A percentile compares a stretch with the other conserved stretches of the same genome.
Conservation (phyloP, 768 basidiomycete species). For the Boletus pseudopeckii region DNA sequence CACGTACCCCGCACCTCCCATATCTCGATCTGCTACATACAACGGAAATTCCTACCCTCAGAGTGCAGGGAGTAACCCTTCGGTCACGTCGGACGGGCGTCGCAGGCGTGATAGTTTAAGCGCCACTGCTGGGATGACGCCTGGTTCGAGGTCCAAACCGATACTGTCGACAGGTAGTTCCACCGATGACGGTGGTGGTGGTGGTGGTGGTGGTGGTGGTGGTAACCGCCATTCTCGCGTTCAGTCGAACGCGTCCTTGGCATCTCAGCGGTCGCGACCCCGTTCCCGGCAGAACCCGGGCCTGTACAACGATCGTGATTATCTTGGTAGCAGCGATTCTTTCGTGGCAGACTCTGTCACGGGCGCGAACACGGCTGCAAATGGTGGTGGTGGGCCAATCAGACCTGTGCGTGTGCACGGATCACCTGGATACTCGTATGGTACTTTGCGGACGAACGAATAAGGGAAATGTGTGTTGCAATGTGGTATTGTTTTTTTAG, state of each 20-base stretch:
- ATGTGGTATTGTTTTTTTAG: not conserved
- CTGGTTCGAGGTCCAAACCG: slow-evolving; percentile 12
- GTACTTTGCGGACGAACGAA: slow-evolving; percentile 13
- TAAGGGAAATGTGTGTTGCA: not conserved
- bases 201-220: not conserved
- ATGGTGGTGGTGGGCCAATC: slow-evolving; percentile 20
- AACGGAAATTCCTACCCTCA: not conserved
- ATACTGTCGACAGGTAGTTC: slow-evolving; percentile 11
- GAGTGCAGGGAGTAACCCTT: slow-evolving; percentile 10
- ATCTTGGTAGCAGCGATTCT: slow-evolving; percentile 27
- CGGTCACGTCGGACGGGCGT: slow-evolving; percentile 25
- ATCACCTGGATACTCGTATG: slow-evolving; percentile 22
- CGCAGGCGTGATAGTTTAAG: slow-evolving; percentile 24
- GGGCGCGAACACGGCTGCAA: slow-evolving; percentile 23
- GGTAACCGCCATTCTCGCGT: slow-evolving; percentile 4
- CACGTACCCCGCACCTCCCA: slow-evolving; percentile 28
- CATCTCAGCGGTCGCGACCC: slow-evolving; percentile 16
- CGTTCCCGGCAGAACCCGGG: slow-evolving; percentile 20
- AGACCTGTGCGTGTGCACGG: slow-evolving; percentile 17
- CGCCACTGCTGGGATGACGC: slow-evolving; percentile 26
- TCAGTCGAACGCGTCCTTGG: slow-evolving; percentile 26
- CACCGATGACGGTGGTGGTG: slow-evolving; percentile 5
- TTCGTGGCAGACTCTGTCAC: slow-evolving; percentile 26
- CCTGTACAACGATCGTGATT: slow-evolving; percentile 27
- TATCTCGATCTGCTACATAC: slow-evolving; percentile 24